phyloP scores from a whole-genome alignment of 208 protist species.

The Leishmania tropica region DNA sequence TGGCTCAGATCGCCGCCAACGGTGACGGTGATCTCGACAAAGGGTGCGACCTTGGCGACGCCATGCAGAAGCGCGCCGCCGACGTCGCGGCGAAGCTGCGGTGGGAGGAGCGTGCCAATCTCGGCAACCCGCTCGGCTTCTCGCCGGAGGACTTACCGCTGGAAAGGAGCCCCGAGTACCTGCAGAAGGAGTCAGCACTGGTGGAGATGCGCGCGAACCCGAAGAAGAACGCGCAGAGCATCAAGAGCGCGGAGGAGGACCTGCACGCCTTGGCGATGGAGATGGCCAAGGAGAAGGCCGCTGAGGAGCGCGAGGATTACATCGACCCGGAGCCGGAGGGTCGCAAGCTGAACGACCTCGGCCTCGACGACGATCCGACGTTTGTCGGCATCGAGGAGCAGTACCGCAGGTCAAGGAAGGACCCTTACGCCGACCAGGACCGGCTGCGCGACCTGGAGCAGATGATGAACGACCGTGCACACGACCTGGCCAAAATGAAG shows the following conservation, averaged over 20 bases:
- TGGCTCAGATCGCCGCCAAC: conserved; percentile 55
- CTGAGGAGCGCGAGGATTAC: conserved; percentile 62
- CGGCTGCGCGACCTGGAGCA: conserved; percentile 60
- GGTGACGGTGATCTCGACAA: conserved; percentile 60
- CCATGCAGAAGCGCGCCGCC: conserved; percentile 66
- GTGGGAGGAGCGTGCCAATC: conserved; percentile 56
- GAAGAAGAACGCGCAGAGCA: conserved; percentile 44
- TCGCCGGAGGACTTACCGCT: conserved; percentile 66
- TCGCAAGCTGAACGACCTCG: conserved; percentile 46
- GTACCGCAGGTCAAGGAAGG: conserved; percentile 52
- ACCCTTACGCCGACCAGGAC: conserved; percentile 66
- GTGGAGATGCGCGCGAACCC: conserved; percentile 48
- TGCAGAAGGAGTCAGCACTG: conserved; percentile 57
- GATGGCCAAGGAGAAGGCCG: conserved; percentile 59
- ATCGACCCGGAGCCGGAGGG: conserved; percentile 73
- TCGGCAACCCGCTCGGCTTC: conserved; percentile 66
- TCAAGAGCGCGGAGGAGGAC: conserved; percentile 39
- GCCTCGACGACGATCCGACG: conserved; percentile 61
- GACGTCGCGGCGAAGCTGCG: conserved; percentile 69
- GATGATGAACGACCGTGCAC: conserved; percentile 73
- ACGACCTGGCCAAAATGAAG: conserved; percentile 62
- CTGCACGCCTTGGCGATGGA: conserved; percentile 54
- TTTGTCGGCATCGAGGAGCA: conserved; percentile 74
- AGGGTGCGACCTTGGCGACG: conserved; percentile 49
- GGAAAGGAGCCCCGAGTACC: conserved; percentile 49